Conservation (phyloP, 495 filamentous ascomycete genomes). For the Penicillium tannophilum region DNA sequence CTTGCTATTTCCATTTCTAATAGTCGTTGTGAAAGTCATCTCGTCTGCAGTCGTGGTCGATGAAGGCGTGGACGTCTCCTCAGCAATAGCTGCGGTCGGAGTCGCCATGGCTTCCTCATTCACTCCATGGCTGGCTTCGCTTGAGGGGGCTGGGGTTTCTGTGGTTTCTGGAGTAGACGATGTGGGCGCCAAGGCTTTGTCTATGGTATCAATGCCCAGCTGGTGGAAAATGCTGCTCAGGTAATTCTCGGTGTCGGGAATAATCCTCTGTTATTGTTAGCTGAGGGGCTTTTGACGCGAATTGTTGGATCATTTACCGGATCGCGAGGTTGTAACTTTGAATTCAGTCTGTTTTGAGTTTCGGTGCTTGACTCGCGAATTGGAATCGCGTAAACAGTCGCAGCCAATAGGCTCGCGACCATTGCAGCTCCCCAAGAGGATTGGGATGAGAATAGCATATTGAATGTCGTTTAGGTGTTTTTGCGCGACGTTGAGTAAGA, state of each 20-base stretch:
- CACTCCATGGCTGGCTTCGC: constrained; percentile 6
- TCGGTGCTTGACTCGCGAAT: constrained; percentile 10
- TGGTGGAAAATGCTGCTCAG: constrained; percentile 24
- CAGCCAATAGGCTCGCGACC: constrained; percentile 10
- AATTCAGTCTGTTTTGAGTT: background rate
- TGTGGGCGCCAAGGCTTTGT: background rate
- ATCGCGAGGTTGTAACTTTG: constrained; percentile 19
- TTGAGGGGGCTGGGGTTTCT: background rate
- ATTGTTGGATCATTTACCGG: constrained; percentile 15
- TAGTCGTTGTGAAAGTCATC: constrained; percentile 15
- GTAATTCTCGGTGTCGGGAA: constrained; percentile 32
- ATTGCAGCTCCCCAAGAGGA: constrained; percentile 7
- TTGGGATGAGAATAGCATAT: constrained; percentile 14
- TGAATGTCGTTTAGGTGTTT: background rate
- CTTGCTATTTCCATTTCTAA: constrained; percentile 15
- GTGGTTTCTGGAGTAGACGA: background rate
- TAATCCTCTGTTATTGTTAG: constrained; percentile 28
- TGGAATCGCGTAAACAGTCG: constrained; percentile 21
- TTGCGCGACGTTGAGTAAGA: background rate
- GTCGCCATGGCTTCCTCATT: constrained; percentile 3
- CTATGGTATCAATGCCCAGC: constrained; percentile 21
- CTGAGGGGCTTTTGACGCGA: background rate
- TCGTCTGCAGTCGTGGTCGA: constrained; percentile 6
- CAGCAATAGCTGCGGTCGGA: background rate
- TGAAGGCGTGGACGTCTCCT: constrained; percentile 2